Percentiles rank a stretch among this genome's conserved stretches.
Conservation (phyloP, 1,139 yeast species). For the Yamadazyma conglobata region DNA sequence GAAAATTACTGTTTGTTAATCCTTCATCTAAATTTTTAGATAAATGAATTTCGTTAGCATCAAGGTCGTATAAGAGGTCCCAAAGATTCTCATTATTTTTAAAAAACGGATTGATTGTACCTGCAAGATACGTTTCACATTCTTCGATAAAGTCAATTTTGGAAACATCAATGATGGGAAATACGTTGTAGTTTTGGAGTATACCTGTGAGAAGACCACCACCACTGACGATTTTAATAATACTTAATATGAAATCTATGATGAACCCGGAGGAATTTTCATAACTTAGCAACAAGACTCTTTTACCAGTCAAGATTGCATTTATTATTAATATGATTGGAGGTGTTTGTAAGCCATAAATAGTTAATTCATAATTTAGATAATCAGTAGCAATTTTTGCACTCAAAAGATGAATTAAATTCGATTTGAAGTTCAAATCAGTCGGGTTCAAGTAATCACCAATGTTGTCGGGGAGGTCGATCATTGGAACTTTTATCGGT, state of each 20-base stretch:
- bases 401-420: conserved; percentile 35
- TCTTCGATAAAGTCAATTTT: conserved; percentile 53
- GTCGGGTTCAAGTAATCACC: conserved; percentile 49
- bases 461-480: conserved; percentile 39
- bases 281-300: conserved; percentile 52
- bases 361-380: conserved; percentile 39
- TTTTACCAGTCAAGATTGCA: conserved; percentile 57
- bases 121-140: conserved; percentile 58
- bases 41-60: conserved; percentile 37
- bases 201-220: conserved; percentile 57
- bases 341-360: conserved; percentile 58
- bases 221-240: conserved; percentile 53
- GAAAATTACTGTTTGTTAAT: conserved; percentile 13
- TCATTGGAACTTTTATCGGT: conserved; percentile 42
- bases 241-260: conserved; percentile 51
- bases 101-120: conserved; percentile 66
- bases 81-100: conserved; percentile 53
- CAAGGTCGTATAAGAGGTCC: conserved; percentile 61
- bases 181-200: conserved; percentile 44
- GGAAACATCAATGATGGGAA: conserved; percentile 62
- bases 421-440: conserved; percentile 42
- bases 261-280: conserved; percentile 54
- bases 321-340: conserved; percentile 54
- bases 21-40: conserved; percentile 23
- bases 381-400: conserved; percentile 29